Conservation (phyloP, 2,329 filamentous ascomycete genomes). For the Sordariomycetes sp. region DNA sequence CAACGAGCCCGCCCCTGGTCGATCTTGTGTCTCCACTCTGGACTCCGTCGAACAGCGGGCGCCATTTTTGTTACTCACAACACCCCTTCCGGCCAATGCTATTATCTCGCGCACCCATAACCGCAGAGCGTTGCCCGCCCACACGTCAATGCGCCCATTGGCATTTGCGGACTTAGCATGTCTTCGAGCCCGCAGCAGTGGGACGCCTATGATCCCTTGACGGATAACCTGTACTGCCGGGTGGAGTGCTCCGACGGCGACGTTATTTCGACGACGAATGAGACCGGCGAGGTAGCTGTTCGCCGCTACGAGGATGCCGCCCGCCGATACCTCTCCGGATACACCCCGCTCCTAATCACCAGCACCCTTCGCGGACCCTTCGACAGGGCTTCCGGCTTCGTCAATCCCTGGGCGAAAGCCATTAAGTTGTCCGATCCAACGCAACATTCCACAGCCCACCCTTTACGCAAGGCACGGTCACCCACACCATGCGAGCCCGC, state of each 20-base stretch:
- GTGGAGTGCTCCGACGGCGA: conserved; percentile 26
- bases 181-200: conserved; percentile 7
- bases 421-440: background rate
- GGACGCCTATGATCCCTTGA: conserved; percentile 11
- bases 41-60: conserved; percentile 4
- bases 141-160: background rate
- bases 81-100: background rate
- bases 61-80: background rate
- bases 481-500: background rate
- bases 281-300: conserved; percentile 39
- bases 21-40: background rate
- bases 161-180: background rate
- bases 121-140: background rate
- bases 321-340: conserved; percentile 41
- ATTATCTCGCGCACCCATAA: background rate
- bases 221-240: conserved; percentile 31
- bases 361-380: conserved; percentile 51
- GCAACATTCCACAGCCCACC: background rate
- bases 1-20: background rate
- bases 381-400: conserved; percentile 24
- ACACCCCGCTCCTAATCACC: conserved; percentile 42
- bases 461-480: background rate
- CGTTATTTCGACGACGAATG: conserved; percentile 26
- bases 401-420: conserved; percentile 16
- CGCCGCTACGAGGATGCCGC: conserved; percentile 46